Percentiles rank a stretch among this genome's conserved stretches.
These are phyloP conservation scores for Kluyveromyces starmeri DNA, from an alignment of 805 yeast genomes.

Conservation along the genomic window DNA sequence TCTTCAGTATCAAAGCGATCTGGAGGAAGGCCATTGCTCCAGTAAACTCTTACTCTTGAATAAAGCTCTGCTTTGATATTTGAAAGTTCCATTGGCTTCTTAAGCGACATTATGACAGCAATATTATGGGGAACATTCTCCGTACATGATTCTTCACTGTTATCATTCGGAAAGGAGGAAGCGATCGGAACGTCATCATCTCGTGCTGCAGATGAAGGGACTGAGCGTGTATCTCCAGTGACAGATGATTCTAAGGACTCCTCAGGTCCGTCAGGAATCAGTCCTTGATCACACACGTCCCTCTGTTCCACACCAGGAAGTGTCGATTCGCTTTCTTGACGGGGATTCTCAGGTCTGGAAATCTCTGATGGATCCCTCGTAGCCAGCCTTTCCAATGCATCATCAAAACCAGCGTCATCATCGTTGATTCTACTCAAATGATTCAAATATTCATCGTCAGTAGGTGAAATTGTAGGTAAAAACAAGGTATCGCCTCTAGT, in stretches of 20 bases:
- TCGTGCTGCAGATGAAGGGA: too few relatives aligned
- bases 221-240: background rate
- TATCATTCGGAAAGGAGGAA: too few relatives aligned
- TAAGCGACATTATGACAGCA: constrained; percentile 41
- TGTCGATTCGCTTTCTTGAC: constrained; percentile 1
- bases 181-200: too few relatives aligned
- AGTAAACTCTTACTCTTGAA: constrained; percentile 36
- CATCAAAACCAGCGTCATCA: constrained; percentile 3
- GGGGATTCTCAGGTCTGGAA: background rate
- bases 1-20: constrained; percentile 38
- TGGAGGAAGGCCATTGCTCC: constrained; percentile 49
- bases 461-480: constrained; percentile 24
- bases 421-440: constrained; percentile 9
- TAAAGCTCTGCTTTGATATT: constrained; percentile 35
- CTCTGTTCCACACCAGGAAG: background rate
- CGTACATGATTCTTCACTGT: too few relatives aligned
- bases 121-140: constrained; percentile 43
- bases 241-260: too few relatives aligned
- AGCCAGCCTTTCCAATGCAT: background rate
- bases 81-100: constrained; percentile 32
- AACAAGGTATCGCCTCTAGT: constrained; percentile 30
- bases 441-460: constrained; percentile 24
- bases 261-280: too few relatives aligned
- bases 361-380: background rate
- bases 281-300: too few relatives aligned